Base-by-base conservation (phyloP, 441 rosid genomes). In the Adansonia madagascariensis region DNA sequence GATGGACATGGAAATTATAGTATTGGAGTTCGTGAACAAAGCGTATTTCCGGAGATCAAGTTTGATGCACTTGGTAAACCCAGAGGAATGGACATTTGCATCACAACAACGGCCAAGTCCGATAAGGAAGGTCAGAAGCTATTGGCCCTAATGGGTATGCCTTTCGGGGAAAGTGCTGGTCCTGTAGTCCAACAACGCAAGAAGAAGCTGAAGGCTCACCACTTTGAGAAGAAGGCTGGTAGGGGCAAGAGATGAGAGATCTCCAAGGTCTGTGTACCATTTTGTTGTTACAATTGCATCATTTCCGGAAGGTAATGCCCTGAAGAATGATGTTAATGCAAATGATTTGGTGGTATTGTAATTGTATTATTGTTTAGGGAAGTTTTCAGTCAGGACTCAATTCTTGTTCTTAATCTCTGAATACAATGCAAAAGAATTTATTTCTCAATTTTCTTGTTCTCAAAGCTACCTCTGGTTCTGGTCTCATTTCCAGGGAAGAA, bases 81-180 rank as follows among this genome's bases (percentile, higher is more conserved):
- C 7, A 88, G 85, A 80, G 99, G 99, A 77, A 91, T 96, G 98
- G 98, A 96, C 70, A 92, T 96, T 56, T 94, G 98, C 90, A 91
- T 94, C 43, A 65, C 91, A 64, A 94, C 98, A 6, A 89, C 98
- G 0, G 98, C 98, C 17, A 83, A 90, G 56, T 85, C 89, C 0
- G 97, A 94, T 75, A 84, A 90, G 87, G 98, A 92, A 89, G 95
- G 85, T 7, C 91, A 89, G 70, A 94, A 77, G 70, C 85, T 94
- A 57, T 84, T 94, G 90, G 88, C 94, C 61, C 87, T 96, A 70
- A 90, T 94, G 95, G 99, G 99, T 35, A 94, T 96, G 97, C 99
- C 99, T 0, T 91, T 94, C 82, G 86, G 88, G 84, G 97, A 89
- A 77, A 92, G 90, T 18, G 80, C 81, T 3, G 82, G 87, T 62